These are phyloP conservation scores for Hibiscus trionum DNA, from an alignment of 345 rosid species.

Conservation along the genomic window DNA sequence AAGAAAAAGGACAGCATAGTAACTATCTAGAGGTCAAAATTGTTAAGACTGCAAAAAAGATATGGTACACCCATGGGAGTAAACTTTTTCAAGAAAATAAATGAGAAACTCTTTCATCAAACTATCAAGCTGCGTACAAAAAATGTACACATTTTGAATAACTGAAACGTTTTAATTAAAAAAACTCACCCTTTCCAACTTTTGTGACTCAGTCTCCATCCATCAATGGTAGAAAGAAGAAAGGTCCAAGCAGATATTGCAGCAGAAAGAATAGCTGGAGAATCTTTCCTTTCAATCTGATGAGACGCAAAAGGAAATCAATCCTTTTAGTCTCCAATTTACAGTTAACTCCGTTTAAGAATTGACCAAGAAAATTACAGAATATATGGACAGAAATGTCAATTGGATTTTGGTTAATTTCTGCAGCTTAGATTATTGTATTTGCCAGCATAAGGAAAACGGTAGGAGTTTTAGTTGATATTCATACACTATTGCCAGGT, in stretches of 20 bases:
- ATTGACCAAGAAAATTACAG: background rate
- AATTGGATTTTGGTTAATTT: too few species aligned
- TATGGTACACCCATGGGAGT: too few species aligned
- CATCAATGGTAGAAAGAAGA: slow-evolving; percentile 1
- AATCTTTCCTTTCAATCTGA: background rate
- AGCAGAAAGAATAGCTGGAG: background rate
- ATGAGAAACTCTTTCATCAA: background rate
- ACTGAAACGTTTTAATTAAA: too few species aligned
- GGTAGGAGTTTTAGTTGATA: background rate
- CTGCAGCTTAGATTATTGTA: background rate
- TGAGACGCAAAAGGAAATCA: background rate
- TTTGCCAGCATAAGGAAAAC: background rate
- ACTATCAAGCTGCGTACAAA: background rate
- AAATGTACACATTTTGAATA: too few species aligned
- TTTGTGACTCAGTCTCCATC: slow-evolving; percentile 3
- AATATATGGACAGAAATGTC: background rate
- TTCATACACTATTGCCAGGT: background rate
- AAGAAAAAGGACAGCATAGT: too few species aligned
- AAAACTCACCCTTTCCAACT: slow-evolving; percentile 1
- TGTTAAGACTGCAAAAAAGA: background rate
- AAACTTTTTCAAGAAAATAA: too few species aligned
- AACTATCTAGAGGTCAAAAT: too few species aligned
- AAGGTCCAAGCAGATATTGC: slow-evolving; percentile 4
- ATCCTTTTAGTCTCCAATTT: background rate
- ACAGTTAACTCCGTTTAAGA: background rate